Evolutionary conservation across 2,329 filamentous ascomycete genomes (phyloP), one percentile per base, ranked within the genome.

Genomic region (Aspergillus sergii): DNA sequence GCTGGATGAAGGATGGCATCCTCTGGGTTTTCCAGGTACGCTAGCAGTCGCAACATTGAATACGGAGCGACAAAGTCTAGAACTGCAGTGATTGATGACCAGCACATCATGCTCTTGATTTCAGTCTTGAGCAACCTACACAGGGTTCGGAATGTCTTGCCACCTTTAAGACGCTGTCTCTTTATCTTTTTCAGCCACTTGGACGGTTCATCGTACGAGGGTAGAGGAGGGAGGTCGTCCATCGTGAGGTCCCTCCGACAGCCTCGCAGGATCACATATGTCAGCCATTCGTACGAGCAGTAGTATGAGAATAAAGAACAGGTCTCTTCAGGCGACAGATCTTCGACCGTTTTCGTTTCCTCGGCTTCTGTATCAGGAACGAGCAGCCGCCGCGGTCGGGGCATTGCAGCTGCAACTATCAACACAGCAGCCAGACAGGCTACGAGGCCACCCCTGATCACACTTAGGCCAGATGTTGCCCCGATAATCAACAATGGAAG

Each of bases 31-130:
- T 81, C 79, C 32, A 88, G 78, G 66, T 86, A 86, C 4, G 80
- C 78, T 14, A 87, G 78, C 7, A 87, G 74, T 48, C 82, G 80
- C 68, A 85, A 85, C 78, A 87, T 82, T 56, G 80, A 83, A 62
- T 82, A 86, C 0, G 85, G 84, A 1, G 84, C 78, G 23, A 86
- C 68, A 51, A 86, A 80, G 66, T 88, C 85, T 28, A 83, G 67
- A 11, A 71, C 48, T 9, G 69, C 62, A 11, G 69, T 67, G 30
- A 57, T 34, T 9, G 65, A 66, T 3, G 72, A 61, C 73, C 73
- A 76, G 23, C 65, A 57, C 58, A 75, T 64, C 64, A 76, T 74
- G 2, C 56, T 67, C 32, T 62, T 66, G 50, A 76, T 73, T 28
- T 73, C 69, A 0, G 64, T 65, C 16, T 68, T 68, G 39, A 75